Evolutionary conservation across 352 stramenopile genomes (phyloP).

Genomic region (Peronospora destructor): DNA sequence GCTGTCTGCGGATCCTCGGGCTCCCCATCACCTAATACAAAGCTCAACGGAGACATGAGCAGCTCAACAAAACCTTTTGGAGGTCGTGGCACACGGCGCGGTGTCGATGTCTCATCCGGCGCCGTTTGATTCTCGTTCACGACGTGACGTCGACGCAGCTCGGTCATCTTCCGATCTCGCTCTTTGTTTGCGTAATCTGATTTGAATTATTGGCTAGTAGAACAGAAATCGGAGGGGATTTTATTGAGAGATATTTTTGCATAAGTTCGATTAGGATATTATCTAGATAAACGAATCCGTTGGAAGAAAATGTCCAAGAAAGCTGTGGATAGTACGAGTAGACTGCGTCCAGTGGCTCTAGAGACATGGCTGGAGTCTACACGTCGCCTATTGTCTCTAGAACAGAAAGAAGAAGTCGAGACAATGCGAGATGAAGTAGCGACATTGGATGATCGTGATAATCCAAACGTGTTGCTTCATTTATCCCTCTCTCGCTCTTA

Average conservation of each 20-base stretch:
- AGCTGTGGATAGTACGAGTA: background rate
- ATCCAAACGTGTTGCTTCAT: conserved; percentile 62
- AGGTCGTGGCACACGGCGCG: conserved; percentile 5
- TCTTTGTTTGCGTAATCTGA: too few relatives aligned
- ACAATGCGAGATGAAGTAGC: conserved; percentile 46
- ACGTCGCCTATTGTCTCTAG: conserved; percentile 38
- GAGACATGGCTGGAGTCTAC: conserved; percentile 53
- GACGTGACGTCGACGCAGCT: conserved; percentile 33
- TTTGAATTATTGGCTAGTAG: too few relatives aligned
- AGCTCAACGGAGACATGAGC: conserved; percentile 65
- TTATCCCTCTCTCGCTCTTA: conserved; percentile 35
- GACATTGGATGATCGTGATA: conserved; percentile 43
- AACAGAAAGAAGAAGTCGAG: conserved; percentile 63
- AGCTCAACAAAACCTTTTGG: conserved; percentile 72
- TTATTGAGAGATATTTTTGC: too few relatives aligned
- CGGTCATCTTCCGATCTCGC: background rate
- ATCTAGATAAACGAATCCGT: too few relatives aligned
- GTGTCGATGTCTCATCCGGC: background rate
- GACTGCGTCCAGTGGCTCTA: conserved; percentile 25
- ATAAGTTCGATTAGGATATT: too few relatives aligned
- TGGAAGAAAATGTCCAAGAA: conserved; percentile 15
- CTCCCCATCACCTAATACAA: conserved; percentile 64
- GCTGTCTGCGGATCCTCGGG: conserved; percentile 55
- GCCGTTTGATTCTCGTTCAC: background rate
- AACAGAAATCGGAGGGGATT: too few relatives aligned